Evolutionary conservation across 306 rosid species (phyloP), one percentile per base, ranked within the genome.

Genomic region (Cicer pinnatifidum): DNA sequence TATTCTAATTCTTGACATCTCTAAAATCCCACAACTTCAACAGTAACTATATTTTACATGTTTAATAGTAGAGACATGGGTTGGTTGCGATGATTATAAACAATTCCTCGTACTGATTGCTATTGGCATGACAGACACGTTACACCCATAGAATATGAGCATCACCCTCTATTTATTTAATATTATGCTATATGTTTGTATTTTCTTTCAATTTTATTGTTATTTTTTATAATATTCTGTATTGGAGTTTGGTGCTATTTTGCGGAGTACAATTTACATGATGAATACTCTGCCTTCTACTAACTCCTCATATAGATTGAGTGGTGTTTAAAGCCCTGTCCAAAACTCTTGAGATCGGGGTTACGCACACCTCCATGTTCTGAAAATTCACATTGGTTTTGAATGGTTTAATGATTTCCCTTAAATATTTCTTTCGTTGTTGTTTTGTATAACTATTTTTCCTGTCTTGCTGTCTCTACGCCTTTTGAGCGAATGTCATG

Each of bases 61-160:
- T 28, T 3, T 28, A 28, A 3, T 28, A 3, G 5, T 28, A 28
- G 4, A 17, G 19, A 13, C 1, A 8, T 9, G 9, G 17, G 43
- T 11, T 59, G 8, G 39, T 1, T 59, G 66, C 15, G 6, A 35
- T 59, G 66, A 59, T 59, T 33, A 59, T 59, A 59, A 35, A 12
- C 57, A 33, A 59, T 59, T 59, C 66, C 66, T 59, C 66, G 66
- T 59, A 35, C 66, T 59, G 66, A 59, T 6, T 33, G 66, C 66
- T 35, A 58, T 58, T 59, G 10, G 66, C 66, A 33, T 59, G 66
- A 59, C 6, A 59, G 66, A 59, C 66, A 59, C 44, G 1, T 11
- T 59, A 59, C 66, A 59, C 66, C 66, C 66, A 59, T 59, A 59
- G 66, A 59, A 59, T 59, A 59, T 59, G 66, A 59, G 66, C 66